Conservation (phyloP, 2,329 filamentous ascomycete genomes). For the Phyllosticta citriasiana region DNA sequence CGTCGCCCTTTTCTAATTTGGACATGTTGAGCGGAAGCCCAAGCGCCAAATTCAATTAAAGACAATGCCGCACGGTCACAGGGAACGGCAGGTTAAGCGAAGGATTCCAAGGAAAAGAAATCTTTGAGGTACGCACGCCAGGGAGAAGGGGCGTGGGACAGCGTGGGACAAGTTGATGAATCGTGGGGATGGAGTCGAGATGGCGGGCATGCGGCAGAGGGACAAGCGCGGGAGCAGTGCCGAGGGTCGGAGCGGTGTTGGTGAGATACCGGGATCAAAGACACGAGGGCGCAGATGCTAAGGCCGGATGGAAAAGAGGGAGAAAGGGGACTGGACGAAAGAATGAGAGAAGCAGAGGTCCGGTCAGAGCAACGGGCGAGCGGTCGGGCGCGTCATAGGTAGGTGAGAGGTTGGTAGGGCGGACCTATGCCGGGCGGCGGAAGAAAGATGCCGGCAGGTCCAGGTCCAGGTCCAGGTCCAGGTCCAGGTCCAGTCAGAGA, state of each 20-base stretch:
- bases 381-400: conserved; percentile 9
- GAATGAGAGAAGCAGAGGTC: background rate
- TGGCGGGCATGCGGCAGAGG: background rate
- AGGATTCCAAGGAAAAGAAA: background rate
- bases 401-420: conserved; percentile 1
- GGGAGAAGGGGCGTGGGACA: background rate
- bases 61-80: background rate
- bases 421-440: conserved; percentile 1
- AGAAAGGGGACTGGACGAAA: background rate
- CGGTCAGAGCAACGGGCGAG: conserved; percentile 1
- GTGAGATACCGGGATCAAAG: background rate
- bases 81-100: background rate
- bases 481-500: too few species aligned
- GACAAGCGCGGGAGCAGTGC: background rate
- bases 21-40: conserved; percentile 7
- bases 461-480: background rate
- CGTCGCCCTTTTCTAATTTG: conserved; percentile 5
- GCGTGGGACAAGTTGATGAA: background rate
- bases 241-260: background rate
- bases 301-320: background rate
- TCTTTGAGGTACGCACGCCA: background rate
- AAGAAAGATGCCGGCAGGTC: background rate
- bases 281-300: background rate
- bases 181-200: background rate
- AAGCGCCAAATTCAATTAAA: background rate